Base-by-base conservation (phyloP, 192 early-diverging fungal species). In the Backusella westeae region DNA sequence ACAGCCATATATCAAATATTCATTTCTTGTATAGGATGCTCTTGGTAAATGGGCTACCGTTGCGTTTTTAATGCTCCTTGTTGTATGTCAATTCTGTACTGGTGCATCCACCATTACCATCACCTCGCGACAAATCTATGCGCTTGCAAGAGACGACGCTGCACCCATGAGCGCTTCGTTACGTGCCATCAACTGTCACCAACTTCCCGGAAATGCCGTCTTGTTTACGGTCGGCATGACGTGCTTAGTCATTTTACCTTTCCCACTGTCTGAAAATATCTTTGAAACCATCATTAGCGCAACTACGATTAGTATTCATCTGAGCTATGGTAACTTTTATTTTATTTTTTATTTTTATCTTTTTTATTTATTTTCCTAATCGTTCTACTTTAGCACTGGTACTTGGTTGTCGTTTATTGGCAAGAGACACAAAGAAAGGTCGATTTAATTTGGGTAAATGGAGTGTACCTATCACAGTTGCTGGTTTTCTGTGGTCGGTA, bases 141-240 rank as follows among this genome's bases (percentile, higher is more conserved):
- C 88, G 23, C 79, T 89, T 68, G 83, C 88, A 38, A 81, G 88
- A 46, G 87, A 87, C 74, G 80, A 77, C n/a, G 85, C 82, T 23
- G 52, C 66, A 3, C 78, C 78, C 6, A 68, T 75, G 69, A 71
- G 69, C 9, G 26, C 42, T 2, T 9, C 17, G 8, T 23, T 80
- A 7, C 23, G 39, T 2, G 52, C 56, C 23, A 10, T 80, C 26
- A 75, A 80, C 26, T 23, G 59, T 10, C 41, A 75, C 21, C 38
- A 66, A 15, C 39, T 76, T 15, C 78, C 78, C 17, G 69, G 17
- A 34, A 80, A 72, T 34, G 74, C 78, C n/a, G 44, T 80, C 12
- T 56, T 26, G 70, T 63, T 53, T 36, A 75, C 70, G 0, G 38
- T 63, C 0, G 15, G 26, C 0, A 26, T 80, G 23, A 35, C 78